Conservation (phyloP, 345 rosid genomes). For the Syzygium oleosum region DNA sequence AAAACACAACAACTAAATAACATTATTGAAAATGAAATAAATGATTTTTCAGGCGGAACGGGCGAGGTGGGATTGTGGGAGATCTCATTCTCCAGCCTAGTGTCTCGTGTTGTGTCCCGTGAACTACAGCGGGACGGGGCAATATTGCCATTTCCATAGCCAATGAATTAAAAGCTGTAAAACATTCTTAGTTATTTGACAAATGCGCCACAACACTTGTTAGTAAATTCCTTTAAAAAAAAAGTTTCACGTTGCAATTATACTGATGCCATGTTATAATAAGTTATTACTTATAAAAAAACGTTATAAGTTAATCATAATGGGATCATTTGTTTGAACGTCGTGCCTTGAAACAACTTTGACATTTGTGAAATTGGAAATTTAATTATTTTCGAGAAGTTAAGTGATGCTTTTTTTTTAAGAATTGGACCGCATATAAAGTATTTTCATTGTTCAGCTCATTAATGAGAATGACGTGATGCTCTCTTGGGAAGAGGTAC, state of each 20-base stretch:
- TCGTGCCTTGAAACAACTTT: not conserved
- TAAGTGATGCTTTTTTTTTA: not conserved
- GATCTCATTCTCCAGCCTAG: not conserved
- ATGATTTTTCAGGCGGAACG: not conserved
- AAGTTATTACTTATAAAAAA: not conserved
- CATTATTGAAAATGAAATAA: not conserved
- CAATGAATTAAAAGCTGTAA: not conserved
- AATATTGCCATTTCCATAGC: not conserved
- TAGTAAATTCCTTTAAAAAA: not conserved
- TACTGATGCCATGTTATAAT: not conserved
- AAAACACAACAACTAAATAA: not conserved
- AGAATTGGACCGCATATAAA: not conserved
- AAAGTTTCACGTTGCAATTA: not conserved
- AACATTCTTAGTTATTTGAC: not conserved
- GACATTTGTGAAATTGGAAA: not conserved
- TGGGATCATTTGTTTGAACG: not conserved
- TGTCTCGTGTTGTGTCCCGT: no score
- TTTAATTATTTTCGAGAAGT: not conserved
- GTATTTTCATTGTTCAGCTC: not conserved
- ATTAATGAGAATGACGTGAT: not conserved
- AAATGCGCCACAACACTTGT: not conserved
- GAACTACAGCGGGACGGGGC: not conserved
- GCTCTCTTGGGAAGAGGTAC: not conserved
- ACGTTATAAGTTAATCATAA: not conserved
- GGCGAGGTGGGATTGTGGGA: not conserved